Evolutionary conservation across 2,329 filamentous ascomycete species (phyloP).

Genomic region (Thermomyces lanuginosus): DNA sequence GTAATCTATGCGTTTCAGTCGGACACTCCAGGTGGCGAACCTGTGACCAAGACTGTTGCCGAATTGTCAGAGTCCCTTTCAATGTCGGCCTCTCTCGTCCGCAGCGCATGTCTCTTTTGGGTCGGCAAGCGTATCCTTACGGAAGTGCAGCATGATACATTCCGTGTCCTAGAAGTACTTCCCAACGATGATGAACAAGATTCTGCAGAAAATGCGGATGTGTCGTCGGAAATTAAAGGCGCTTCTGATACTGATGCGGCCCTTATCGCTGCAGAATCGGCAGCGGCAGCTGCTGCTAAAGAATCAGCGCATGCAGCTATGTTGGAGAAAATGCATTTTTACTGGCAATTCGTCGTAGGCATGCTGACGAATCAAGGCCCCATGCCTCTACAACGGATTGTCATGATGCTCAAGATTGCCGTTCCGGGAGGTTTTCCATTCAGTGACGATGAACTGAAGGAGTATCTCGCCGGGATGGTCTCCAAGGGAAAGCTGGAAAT

Average conservation of each 20-base stretch:
- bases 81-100: conserved; percentile 42
- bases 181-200: conserved; percentile 17
- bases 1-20: conserved; percentile 70
- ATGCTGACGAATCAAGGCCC: conserved; percentile 88
- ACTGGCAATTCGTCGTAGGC: conserved; percentile 81
- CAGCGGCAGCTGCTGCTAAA: conserved; percentile 26
- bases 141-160: conserved; percentile 34
- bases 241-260: conserved; percentile 14
- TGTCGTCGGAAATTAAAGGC: conserved; percentile 10
- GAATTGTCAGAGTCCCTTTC: conserved; percentile 34
- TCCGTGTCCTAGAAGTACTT: conserved; percentile 40
- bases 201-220: conserved; percentile 9
- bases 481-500: conserved; percentile 50
- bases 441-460: conserved; percentile 72
- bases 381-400: conserved; percentile 67
- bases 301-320: conserved; percentile 40
- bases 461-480: conserved; percentile 68
- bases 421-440: conserved; percentile 78
- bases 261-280: conserved; percentile 25
- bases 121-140: conserved; percentile 39
- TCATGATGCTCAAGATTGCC: conserved; percentile 90
- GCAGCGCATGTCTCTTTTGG: conserved; percentile 47
- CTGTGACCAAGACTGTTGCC: conserved; percentile 22
- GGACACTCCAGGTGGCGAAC: conserved; percentile 14
- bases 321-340: conserved; percentile 54